Evolutionary conservation across 106 monocot genomes (phyloP), one percentile per base, ranked within the genome.

Genomic region (Dendrobium officinale): DNA sequence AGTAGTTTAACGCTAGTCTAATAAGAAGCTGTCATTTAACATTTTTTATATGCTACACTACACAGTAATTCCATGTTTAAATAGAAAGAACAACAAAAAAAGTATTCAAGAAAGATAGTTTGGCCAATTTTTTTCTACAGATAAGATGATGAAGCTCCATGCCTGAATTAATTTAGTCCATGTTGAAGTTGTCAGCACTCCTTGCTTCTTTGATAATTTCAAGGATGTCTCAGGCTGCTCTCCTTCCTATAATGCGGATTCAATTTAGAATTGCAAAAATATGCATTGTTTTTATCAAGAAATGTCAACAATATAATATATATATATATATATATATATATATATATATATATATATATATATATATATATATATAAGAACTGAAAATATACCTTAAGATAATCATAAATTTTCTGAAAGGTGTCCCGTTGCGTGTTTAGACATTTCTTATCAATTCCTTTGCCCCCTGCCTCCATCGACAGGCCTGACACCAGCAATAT

Each of bases 391-490:
- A 94, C 99, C 95, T 91, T 84, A n/a, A 93, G 81, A 80, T 87
- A 94, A 31, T 81, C 87, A 75, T 87, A 77, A 68, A 99, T 85
- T 77, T 89, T 84, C 79, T 93, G 99, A 88, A 99, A 99, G 26
- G 90, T 56, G 22, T 89, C 90, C 22, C 91, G 61, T 54, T 99
- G 99, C 58, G 77, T 85, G 27, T 86, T 91, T 33, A 95, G 91
- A 76, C 95, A 89, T 79, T 91, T 95, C 88, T 93, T 93, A 55
- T 86, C 90, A 73, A 87, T 81, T 27, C 95, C 95, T 82, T 93
- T 95, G 18, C 99, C 95, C 13, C 95, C 99, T 42, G 95, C 99
- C 77, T 99, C 99, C 79, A 77, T 80, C 45, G 99, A 88, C 31
- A 99, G 91, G 55, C 78, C 67, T 59, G 78, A 86, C 4, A 88